These are phyloP conservation scores for Colletotrichum sp. DNA, from an alignment of 2,329 filamentous ascomycete species.

Conservation along the genomic window DNA sequence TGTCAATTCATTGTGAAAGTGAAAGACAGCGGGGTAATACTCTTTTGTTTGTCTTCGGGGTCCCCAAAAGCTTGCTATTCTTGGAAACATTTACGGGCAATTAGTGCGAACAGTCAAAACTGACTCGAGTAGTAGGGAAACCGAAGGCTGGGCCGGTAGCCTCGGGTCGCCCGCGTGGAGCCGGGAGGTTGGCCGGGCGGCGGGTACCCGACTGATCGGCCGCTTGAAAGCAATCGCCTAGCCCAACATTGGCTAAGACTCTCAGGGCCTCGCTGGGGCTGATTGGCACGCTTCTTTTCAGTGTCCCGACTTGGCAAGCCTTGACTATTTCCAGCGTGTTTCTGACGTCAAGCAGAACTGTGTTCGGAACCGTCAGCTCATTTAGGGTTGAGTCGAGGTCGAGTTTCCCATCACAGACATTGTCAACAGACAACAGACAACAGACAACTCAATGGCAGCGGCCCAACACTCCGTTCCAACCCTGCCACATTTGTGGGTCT, in stretches of 20 bases:
- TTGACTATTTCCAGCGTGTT: background rate
- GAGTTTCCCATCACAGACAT: background rate
- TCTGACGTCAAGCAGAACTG: background rate
- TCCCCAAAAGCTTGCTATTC: background rate
- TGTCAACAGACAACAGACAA: background rate
- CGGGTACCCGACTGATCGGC: background rate
- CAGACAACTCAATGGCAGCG: background rate
- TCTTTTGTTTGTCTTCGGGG: background rate
- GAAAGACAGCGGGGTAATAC: background rate
- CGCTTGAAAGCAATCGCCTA: background rate
- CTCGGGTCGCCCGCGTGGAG: background rate
- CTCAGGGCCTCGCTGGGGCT: background rate
- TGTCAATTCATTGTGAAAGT: background rate
- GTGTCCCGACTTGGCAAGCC: background rate
- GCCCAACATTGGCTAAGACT: background rate
- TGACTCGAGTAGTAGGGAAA: background rate
- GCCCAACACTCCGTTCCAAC: background rate
- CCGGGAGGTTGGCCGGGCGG: background rate
- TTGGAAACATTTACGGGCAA: background rate
- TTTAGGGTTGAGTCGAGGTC: background rate
- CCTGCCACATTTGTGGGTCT: constrained; percentile 6
- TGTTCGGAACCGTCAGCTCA: background rate
- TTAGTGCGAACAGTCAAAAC: background rate
- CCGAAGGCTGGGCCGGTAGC: background rate
- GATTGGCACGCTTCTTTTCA: background rate